Evolutionary conservation across 805 yeast species (phyloP), one percentile per base, ranked within the genome.

Genomic region (Candida xyloterini): DNA sequence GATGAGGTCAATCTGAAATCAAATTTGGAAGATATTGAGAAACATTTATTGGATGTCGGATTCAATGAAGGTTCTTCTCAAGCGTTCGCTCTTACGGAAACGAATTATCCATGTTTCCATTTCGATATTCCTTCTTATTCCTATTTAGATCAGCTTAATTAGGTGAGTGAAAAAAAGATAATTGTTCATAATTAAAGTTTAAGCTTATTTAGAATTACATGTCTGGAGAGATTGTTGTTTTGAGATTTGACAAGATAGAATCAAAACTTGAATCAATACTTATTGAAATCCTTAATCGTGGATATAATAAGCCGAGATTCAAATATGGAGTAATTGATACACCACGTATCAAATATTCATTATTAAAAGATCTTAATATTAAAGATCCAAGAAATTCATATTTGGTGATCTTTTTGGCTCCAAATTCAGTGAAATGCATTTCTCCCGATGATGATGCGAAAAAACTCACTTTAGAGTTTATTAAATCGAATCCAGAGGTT

Each of bases 61-160:
- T 35, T 38, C 21, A 35, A 33, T 9, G 40, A 33, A 11, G 29
- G 33, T 5, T 40, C 48, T 14, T 57, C 53, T 4, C 29, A 21
- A 7, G 36, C 52, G 16, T 51, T 47, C 33, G 78, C 91, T 22
- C 72, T 84, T 2, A 67, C 74, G 13, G 73, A 75, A 31, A 84
- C 91, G 2, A 69, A 75, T 50, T 77, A 84, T 28, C 90, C 90
- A 21, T 83, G 75, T 59, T 82, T 86, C 74, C 95, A 85, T 60
- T 65, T 84, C 46, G 90, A 85, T 30, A 76, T 85, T 52, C 95
- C 95, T 14, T 66, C 74, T 27, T 77, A 74, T 50, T 47, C 50
- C 13, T 40, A 56, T 29, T 41, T 51, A 18, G 57, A 18, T 6
- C 6, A 6, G 6, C 6, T 18, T 18, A 18, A 18, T 18, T 18